These are phyloP conservation scores for Solanum chmielewskii DNA, from an alignment of 257 asterid genomes.

Conservation along the genomic window DNA sequence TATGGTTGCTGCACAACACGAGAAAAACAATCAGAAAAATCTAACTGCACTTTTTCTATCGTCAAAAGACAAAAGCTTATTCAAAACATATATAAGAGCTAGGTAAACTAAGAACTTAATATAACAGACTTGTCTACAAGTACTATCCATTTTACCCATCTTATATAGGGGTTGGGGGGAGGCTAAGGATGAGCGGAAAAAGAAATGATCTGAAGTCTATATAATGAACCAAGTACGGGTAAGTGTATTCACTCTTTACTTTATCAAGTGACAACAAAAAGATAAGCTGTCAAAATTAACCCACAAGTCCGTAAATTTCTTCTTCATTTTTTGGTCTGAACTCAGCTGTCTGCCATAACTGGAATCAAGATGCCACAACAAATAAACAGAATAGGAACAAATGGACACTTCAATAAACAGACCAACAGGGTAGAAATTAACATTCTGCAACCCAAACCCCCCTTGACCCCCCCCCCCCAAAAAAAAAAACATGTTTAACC, in stretches of 20 bases:
- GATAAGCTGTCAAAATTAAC: background rate
- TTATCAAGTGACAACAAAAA: background rate
- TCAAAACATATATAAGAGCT: background rate
- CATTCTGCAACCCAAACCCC: background rate
- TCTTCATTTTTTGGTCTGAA: background rate
- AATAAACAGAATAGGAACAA: background rate
- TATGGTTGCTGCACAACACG: constrained; percentile 78
- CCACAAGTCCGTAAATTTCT: background rate
- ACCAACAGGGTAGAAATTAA: background rate
- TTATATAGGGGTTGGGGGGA: background rate
- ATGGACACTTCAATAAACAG: background rate
- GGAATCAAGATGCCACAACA: background rate
- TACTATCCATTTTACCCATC: background rate
- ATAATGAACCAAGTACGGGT: background rate
- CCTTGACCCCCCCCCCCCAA: background rate
- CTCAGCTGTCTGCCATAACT: background rate
- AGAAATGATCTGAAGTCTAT: background rate
- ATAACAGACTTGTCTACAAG: background rate
- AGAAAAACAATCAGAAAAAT: background rate
- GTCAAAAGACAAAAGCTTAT: background rate
- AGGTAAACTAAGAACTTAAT: too few species aligned
- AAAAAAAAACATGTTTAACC: background rate
- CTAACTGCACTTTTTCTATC: background rate
- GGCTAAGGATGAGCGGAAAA: background rate
- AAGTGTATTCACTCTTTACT: background rate